A percentile compares a stretch with the other conserved stretches of the same genome.
phyloP scores from a whole-genome alignment of 1,284 basidiomycete species.

The Schizophyllum amplum region DNA sequence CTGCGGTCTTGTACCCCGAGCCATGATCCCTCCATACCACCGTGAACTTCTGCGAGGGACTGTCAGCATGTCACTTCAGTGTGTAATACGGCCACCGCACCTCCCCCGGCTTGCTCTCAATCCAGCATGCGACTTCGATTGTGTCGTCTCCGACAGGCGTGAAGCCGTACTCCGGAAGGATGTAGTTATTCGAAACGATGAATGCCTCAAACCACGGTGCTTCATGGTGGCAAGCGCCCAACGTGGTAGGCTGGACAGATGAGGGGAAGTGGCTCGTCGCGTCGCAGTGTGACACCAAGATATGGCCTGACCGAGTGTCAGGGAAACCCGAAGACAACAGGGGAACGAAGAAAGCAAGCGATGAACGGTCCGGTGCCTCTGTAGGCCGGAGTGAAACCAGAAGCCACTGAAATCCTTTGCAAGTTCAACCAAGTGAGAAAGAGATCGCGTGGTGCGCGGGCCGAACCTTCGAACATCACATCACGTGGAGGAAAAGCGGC shows the following conservation, averaged over 20 bases:
- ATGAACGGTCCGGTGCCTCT: neutral
- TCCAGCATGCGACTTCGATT: slow-evolving; percentile 50
- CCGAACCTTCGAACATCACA: neutral
- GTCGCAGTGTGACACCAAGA: too few species aligned
- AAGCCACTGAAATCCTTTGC: neutral
- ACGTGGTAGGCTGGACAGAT: neutral
- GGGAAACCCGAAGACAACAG: neutral
- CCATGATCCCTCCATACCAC: slow-evolving; percentile 57
- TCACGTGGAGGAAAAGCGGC: neutral
- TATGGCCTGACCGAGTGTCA: too few species aligned
- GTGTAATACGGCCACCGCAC: slow-evolving; percentile 23
- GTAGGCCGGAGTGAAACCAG: neutral
- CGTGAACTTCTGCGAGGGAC: slow-evolving; percentile 36
- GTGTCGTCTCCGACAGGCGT: slow-evolving; percentile 33
- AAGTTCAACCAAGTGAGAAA: neutral
- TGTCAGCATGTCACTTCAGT: neutral
- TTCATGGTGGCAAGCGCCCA: slow-evolving; percentile 34
- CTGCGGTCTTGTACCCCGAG: slow-evolving; percentile 40
- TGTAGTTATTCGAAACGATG: slow-evolving; percentile 41
- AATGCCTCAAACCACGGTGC: slow-evolving; percentile 59
- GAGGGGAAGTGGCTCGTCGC: too few species aligned
- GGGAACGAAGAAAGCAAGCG: neutral
- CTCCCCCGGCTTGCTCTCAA: slow-evolving; percentile 48
- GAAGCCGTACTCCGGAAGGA: slow-evolving; percentile 38
- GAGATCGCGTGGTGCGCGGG: neutral